These are phyloP conservation scores for Sarocladium kiliense DNA, from an alignment of 2,329 filamentous ascomycete species.

Conservation along the genomic window DNA sequence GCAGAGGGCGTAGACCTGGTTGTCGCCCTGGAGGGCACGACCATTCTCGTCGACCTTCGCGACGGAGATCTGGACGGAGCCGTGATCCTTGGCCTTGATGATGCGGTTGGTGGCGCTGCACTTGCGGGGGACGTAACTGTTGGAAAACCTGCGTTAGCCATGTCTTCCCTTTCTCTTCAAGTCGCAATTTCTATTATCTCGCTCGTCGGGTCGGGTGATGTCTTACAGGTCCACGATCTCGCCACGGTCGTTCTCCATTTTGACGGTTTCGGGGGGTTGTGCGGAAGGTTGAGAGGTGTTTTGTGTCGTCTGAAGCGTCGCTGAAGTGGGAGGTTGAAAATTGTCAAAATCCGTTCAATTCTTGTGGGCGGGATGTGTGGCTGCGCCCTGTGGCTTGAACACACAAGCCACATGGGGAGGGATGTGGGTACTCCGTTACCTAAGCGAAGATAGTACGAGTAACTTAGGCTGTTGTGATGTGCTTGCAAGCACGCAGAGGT, in stretches of 20 bases:
- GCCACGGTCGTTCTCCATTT: constrained; percentile 99
- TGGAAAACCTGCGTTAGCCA: constrained; percentile 9
- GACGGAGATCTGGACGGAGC: constrained; percentile 92
- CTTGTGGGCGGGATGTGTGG: constrained; percentile 28
- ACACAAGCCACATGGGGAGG: not conserved
- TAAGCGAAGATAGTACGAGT: not conserved
- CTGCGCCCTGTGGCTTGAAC: constrained; percentile 15
- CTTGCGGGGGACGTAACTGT: constrained; percentile 95
- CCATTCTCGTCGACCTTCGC: constrained; percentile 99
- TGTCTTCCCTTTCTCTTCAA: constrained; percentile 1
- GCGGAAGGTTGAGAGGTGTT: constrained; percentile 14
- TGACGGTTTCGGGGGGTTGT: constrained; percentile 39
- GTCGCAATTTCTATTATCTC: constrained; percentile 17
- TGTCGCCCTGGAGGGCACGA: constrained; percentile 87
- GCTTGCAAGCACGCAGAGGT: too few relatives aligned
- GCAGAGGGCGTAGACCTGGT: constrained; percentile 94
- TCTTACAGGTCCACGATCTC: constrained; percentile 98
- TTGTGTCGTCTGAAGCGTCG: constrained; percentile 9
- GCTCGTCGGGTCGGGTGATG: constrained; percentile 13
- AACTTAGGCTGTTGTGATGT: too few relatives aligned
- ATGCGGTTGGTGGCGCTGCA: constrained; percentile 99
- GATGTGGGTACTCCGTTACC: not conserved
- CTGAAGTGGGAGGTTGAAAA: constrained; percentile 22
- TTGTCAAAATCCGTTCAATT: constrained; percentile 10
- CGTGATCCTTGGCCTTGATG: constrained; percentile 99